Percentiles rank a stretch among this genome's conserved stretches.
phyloP scores from a whole-genome alignment of 805 yeast species.

The Saturnispora serradocipensis region DNA sequence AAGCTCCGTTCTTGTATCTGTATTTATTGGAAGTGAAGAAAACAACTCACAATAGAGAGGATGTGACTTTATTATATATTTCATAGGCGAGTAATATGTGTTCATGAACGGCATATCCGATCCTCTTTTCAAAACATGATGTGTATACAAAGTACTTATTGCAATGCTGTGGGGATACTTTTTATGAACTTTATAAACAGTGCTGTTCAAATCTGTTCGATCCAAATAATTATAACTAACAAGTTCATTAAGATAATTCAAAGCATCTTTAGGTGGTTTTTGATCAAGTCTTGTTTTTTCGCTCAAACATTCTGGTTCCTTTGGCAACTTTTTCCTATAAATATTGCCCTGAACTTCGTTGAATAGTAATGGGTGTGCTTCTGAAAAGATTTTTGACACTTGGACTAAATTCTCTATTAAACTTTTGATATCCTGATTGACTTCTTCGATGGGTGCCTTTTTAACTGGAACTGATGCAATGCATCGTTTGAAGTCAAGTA shows the following conservation, averaged over 20 bases:
- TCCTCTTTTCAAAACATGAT: slow-evolving; percentile 3
- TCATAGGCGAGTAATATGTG: not conserved
- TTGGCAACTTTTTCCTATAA: slow-evolving; percentile 4
- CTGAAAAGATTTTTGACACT: not conserved
- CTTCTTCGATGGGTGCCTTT: not conserved
- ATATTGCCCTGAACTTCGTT: slow-evolving; percentile 2
- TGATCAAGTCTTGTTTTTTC: not conserved
- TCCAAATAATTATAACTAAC: slow-evolving; percentile 7
- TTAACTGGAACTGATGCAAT: not conserved
- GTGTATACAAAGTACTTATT: not conserved
- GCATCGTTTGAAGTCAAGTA: not conserved
- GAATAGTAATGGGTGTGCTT: not conserved
- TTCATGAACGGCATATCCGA: not conserved
- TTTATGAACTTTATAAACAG: not conserved
- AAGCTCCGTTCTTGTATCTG: not conserved
- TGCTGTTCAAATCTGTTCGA: not conserved
- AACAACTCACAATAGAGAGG: not conserved
- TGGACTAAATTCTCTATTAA: not conserved
- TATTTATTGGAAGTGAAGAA: not conserved
- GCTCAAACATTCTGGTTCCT: not conserved
- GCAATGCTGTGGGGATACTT: not conserved
- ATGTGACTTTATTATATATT: not conserved
- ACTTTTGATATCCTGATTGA: not conserved
- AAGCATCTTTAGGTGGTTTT: not conserved
- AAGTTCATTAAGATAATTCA: slow-evolving; percentile 1